phyloP scores from a whole-genome alignment of 352 stramenopile species.

The Pythium rhizo-oryzae region DNA sequence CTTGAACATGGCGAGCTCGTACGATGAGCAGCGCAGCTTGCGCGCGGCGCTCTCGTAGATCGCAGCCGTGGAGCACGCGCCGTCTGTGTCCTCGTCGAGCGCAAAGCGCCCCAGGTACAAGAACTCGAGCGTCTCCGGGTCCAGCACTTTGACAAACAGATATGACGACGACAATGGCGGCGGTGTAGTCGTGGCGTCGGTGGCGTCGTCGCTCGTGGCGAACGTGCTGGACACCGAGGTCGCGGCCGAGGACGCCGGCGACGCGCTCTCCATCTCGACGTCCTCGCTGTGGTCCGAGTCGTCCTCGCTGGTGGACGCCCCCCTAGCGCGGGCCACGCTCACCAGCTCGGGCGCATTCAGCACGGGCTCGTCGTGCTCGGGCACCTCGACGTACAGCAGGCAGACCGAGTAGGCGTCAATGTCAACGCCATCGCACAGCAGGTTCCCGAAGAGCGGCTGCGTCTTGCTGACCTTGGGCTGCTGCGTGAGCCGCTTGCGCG shows the following conservation, averaged over 20 bases:
- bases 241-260: not conserved
- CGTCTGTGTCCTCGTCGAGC: slow-evolving; percentile 20
- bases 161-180: slow-evolving; percentile 24
- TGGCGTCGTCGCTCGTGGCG: slow-evolving; percentile 1
- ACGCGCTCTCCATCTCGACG: slow-evolving; percentile 1
- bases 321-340: not conserved
- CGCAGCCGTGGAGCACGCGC: slow-evolving; percentile 32
- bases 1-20: slow-evolving; percentile 64
- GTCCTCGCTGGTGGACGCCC: not conserved
- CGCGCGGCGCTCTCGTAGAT: slow-evolving; percentile 56
- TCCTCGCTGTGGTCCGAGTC: slow-evolving; percentile 19
- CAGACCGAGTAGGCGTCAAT: slow-evolving; percentile 86
- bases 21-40: slow-evolving; percentile 40
- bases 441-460: slow-evolving; percentile 63
- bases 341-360: slow-evolving; percentile 28
- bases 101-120: slow-evolving; percentile 48
- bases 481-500: slow-evolving; percentile 64
- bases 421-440: slow-evolving; percentile 78
- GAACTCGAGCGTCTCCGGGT: slow-evolving; percentile 41
- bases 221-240: slow-evolving; percentile 4
- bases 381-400: slow-evolving; percentile 70
- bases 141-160: slow-evolving; percentile 71
- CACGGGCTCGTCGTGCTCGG: slow-evolving; percentile 33
- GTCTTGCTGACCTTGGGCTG: slow-evolving; percentile 36
- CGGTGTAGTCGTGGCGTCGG: not conserved